These are phyloP conservation scores for Boletus rubescentipes DNA, from an alignment of 768 basidiomycete species.

Conservation along the genomic window DNA sequence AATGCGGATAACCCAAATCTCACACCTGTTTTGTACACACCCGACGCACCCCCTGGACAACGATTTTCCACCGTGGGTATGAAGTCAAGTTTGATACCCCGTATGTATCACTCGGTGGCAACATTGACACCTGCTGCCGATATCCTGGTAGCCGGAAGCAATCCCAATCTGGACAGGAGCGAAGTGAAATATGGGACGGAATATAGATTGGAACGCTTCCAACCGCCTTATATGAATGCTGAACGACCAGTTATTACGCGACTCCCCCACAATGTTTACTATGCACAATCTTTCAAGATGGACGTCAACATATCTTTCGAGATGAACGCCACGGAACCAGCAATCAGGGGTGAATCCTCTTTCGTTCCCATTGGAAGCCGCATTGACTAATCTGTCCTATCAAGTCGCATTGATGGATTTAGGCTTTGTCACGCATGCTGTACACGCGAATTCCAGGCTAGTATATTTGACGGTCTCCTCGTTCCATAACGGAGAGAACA, in stretches of 20 bases:
- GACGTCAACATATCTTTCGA: slow-evolving; percentile 41
- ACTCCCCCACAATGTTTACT: slow-evolving; percentile 39
- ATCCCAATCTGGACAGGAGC: slow-evolving; percentile 79
- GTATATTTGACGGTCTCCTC: slow-evolving; percentile 58
- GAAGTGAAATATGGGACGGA: slow-evolving; percentile 76
- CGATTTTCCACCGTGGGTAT: slow-evolving; percentile 62
- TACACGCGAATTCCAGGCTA: slow-evolving; percentile 73
- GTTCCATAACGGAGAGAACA: slow-evolving; percentile 40
- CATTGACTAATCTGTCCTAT: slow-evolving; percentile 8
- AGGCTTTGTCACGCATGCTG: slow-evolving; percentile 77
- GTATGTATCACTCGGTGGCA: slow-evolving; percentile 84
- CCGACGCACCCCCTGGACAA: slow-evolving; percentile 47
- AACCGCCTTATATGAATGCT: slow-evolving; percentile 74
- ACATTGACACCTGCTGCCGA: slow-evolving; percentile 70
- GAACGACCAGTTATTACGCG: slow-evolving; percentile 53
- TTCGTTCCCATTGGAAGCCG: background rate
- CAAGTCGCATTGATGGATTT: slow-evolving; percentile 77
- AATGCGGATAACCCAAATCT: slow-evolving; percentile 76
- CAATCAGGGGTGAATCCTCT: slow-evolving; percentile 49
- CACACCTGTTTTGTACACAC: slow-evolving; percentile 70
- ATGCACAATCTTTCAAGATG: slow-evolving; percentile 48
- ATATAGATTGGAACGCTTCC: slow-evolving; percentile 85
- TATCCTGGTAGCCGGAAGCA: slow-evolving; percentile 80
- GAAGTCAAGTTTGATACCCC: slow-evolving; percentile 63
- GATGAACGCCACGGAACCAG: slow-evolving; percentile 33